Base-by-base conservation (phyloP, 2,329 filamentous ascomycete species). In the Trichophyton schoenleinii region DNA sequence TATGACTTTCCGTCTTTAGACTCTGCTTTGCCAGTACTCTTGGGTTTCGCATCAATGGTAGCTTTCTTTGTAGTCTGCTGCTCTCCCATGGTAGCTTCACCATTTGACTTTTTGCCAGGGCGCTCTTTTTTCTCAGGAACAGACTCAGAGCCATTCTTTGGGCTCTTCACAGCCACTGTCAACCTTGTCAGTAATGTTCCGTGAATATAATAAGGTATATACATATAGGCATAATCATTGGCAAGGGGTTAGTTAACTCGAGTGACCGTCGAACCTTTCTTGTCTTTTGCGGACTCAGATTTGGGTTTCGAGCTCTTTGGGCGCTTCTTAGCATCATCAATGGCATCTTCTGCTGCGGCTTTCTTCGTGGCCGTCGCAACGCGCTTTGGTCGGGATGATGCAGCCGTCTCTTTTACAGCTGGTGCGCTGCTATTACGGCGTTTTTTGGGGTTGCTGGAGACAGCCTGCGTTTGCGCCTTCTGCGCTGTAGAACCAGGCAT, bases 1-100 rank as follows among this genome's bases (percentile, higher is more conserved):
- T 87, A 91, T 73, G 79, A 78, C 53, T 71, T 72, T 18, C 66
- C 69, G 25, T 36, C 53, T 20, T 36, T 18, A 13, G 52, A 22
- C 4, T 46, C 58, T 13, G 11, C 42, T 8, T 36, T 18, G n/a
- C 18, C 13, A 11, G 55, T 15, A 42, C 7, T 8, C 22, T 58
- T 34, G 20, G 55, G 18, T 13, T 36, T 36, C 44, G 25, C 60
- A 55, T 58, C 58, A n/a, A 28, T 28, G 36, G 36, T 61, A 36
- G 22, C 53, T 57, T 11, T 18, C 6, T 28, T 31, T 20, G 20
- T 15, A 41, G 6, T 36, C 22, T 7, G 9, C 15, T 34, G n/a
- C 1, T 42, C 42, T n/a, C 3, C 22, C 18, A 53, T 13, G 31
- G 59, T 18, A 15, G 36, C 60, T 20, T 41, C 22, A 7, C 31